These are phyloP conservation scores for Fusarium stilboides DNA, from an alignment of 2,329 filamentous ascomycete species.

Conservation along the genomic window DNA sequence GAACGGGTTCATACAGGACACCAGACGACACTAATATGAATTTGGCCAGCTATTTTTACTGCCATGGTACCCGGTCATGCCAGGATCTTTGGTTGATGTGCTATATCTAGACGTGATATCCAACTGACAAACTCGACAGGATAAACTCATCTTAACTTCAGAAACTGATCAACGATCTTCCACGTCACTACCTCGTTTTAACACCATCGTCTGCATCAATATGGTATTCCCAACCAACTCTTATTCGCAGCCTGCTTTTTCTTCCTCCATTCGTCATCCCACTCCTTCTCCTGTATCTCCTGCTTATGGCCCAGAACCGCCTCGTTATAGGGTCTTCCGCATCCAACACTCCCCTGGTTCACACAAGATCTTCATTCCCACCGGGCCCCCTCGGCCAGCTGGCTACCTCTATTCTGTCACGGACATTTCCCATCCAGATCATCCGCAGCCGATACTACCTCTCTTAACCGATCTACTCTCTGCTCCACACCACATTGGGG, in stretches of 20 bases:
- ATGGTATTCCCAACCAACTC: constrained; percentile 12
- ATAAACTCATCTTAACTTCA: background rate
- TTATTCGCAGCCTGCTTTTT: constrained; percentile 1
- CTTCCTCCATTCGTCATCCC: constrained; percentile 4
- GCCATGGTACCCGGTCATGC: background rate
- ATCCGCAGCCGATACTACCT: constrained; percentile 16
- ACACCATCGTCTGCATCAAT: background rate
- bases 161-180: background rate
- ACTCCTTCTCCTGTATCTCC: constrained; percentile 6
- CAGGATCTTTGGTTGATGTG: background rate
- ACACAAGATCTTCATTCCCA: constrained; percentile 42
- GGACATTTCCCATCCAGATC: background rate
- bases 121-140: background rate
- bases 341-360: constrained; percentile 33
- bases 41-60: constrained; percentile 8
- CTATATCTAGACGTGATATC: constrained; percentile 17
- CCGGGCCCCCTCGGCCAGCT: constrained; percentile 16
- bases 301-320: background rate
- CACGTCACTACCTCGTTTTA: background rate
- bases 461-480: constrained; percentile 21
- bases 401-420: constrained; percentile 35
- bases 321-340: constrained; percentile 38
- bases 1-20: constrained; percentile 18
- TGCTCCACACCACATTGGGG: constrained; percentile 17
- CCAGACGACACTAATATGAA: background rate